A percentile compares a stretch with the other conserved stretches of the same genome.
These are phyloP conservation scores for Lasiodiplodia sp. DNA, from an alignment of 2,329 filamentous ascomycete species.

Conservation along the genomic window DNA sequence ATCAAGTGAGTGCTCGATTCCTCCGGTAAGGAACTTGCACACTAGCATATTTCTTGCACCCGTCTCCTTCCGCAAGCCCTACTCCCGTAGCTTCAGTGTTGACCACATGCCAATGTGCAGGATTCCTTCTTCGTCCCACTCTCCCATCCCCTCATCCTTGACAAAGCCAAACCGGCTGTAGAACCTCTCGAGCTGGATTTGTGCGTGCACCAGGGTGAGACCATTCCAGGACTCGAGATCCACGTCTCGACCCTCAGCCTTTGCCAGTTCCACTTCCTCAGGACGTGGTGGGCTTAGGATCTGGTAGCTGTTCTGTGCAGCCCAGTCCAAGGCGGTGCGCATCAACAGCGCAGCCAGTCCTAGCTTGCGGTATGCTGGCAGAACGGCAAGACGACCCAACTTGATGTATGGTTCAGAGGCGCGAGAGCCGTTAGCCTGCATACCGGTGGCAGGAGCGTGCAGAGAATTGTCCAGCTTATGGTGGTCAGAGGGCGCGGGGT, in stretches of 20 bases:
- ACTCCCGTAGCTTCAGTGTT: slow-evolving; percentile 46
- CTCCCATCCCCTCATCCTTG: slow-evolving; percentile 25
- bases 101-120: slow-evolving; percentile 78
- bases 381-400: slow-evolving; percentile 77
- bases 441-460: slow-evolving; percentile 15
- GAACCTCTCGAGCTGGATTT: slow-evolving; percentile 67
- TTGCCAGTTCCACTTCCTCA: slow-evolving; percentile 51
- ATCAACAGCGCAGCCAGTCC: slow-evolving; percentile 73
- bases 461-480: slow-evolving; percentile 34
- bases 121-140: slow-evolving; percentile 30
- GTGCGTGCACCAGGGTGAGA: slow-evolving; percentile 80
- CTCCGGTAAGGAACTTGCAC: not conserved
- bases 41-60: not conserved
- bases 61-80: not conserved
- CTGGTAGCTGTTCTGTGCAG: slow-evolving; percentile 63
- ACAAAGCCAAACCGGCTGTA: slow-evolving; percentile 78
- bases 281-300: slow-evolving; percentile 51
- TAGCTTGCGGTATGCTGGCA: slow-evolving; percentile 69
- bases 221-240: slow-evolving; percentile 70
- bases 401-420: slow-evolving; percentile 78
- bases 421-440: slow-evolving; percentile 4
- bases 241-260: slow-evolving; percentile 51
- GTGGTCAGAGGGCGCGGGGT: slow-evolving; percentile 58
- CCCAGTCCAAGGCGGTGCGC: slow-evolving; percentile 72
- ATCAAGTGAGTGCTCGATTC: not conserved